A percentile compares a stretch with the other conserved stretches of the same genome.
Evolutionary conservation across 331 rosid genomes (phyloP).

Genomic region (Rhamnella rubrinervis): DNA sequence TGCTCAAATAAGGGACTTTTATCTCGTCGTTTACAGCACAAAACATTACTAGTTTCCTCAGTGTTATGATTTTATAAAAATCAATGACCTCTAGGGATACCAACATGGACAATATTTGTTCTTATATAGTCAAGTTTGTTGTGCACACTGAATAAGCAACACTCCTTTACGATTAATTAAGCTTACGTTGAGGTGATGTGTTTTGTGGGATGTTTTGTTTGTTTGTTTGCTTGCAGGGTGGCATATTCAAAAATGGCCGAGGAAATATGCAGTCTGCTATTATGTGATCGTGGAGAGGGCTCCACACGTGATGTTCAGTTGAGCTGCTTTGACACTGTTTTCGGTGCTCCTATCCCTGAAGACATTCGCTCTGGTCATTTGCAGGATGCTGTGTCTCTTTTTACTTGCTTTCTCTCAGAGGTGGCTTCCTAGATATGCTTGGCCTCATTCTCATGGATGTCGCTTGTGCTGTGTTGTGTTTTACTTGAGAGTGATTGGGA

Average conservation of each 20-base stretch:
- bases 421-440: conserved; percentile 37
- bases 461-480: no score
- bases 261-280: conserved; percentile 67
- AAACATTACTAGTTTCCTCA: no score
- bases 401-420: conserved; percentile 81
- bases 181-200: conserved; percentile 12
- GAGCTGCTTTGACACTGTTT: conserved; percentile 75
- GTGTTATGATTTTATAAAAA: no score
- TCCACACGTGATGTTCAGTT: conserved; percentile 67
- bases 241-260: conserved; percentile 85
- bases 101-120: no score
- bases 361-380: conserved; percentile 73
- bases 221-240: conserved; percentile 43
- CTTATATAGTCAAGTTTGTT: no score
- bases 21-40: neutral
- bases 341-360: conserved; percentile 75
- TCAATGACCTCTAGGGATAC: no score
- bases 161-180: neutral
- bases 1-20: neutral
- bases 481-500: no score
- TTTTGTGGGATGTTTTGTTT: neutral
- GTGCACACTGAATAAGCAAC: neutral
- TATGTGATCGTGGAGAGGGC: conserved; percentile 61
- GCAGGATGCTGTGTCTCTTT: conserved; percentile 79
- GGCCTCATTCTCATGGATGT: neutral